Conservation (phyloP, 1,284 basidiomycete genomes). For the Boletus nobilissimus region DNA sequence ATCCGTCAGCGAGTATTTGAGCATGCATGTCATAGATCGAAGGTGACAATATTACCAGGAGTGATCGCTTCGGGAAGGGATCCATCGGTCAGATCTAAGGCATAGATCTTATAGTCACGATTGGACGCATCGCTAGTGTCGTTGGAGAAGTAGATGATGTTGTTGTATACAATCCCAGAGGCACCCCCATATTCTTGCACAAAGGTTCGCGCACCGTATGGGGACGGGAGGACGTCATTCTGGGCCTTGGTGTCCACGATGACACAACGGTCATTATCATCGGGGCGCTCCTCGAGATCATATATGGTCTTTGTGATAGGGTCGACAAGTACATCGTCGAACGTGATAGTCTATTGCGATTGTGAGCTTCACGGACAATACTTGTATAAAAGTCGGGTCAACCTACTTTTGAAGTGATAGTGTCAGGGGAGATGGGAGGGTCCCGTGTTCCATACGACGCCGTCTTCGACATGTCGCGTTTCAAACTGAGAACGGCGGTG, state of each 20-base stretch:
- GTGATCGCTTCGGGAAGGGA: conserved; percentile 20
- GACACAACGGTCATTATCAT: conserved; percentile 41
- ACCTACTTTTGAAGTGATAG: conserved; percentile 35
- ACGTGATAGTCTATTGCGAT: conserved; percentile 30
- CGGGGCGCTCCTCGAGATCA: conserved; percentile 52
- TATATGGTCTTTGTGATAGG: conserved; percentile 43
- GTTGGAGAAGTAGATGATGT: conserved; percentile 49
- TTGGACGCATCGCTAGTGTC: conserved; percentile 13
- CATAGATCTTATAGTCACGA: conserved; percentile 26
- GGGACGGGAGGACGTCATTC: conserved; percentile 41
- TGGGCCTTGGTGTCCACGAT: conserved; percentile 24
- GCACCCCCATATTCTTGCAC: conserved; percentile 55
- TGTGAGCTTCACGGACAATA: not conserved
- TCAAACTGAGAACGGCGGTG: not conserved
- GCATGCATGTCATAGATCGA: not conserved
- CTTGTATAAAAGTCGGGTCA: not conserved
- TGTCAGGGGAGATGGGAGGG: conserved; percentile 49
- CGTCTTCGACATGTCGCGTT: not conserved
- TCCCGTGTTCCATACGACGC: conserved; percentile 53
- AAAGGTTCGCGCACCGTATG: conserved; percentile 46
- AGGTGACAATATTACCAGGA: conserved; percentile 23
- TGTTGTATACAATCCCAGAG: conserved; percentile 40
- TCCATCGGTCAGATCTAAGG: not conserved
- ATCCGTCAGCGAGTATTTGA: conserved; percentile 19
- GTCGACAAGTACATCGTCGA: conserved; percentile 49